Conservation (phyloP, 1,284 basidiomycete genomes). For the Rhodofomes roseus region DNA sequence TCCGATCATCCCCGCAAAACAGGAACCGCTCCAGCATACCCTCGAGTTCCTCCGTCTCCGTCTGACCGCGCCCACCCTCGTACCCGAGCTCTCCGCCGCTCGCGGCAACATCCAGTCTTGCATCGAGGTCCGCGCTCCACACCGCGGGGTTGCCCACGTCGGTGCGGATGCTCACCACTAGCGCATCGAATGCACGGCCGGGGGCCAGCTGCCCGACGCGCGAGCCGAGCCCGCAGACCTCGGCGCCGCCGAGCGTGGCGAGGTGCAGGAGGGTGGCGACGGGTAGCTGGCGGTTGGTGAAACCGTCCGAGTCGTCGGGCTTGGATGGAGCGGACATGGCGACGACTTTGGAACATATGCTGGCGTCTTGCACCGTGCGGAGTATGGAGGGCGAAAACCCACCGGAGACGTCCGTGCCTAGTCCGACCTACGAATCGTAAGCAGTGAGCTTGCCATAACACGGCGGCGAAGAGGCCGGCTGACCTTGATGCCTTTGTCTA, state of each 20-base stretch:
- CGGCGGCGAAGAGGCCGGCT: not conserved
- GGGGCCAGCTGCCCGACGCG: conserved; percentile 76
- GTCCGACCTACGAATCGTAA: conserved; percentile 56
- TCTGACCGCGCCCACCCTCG: conserved; percentile 16
- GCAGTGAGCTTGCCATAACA: not conserved
- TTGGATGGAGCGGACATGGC: conserved; percentile 33
- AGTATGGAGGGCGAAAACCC: conserved; percentile 85
- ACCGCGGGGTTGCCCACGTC: conserved; percentile 57
- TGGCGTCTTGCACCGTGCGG: conserved; percentile 79
- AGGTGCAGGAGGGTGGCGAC: conserved; percentile 83
- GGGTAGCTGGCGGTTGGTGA: conserved; percentile 63
- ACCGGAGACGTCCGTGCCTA: conserved; percentile 93
- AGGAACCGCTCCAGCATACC: conserved; percentile 69
- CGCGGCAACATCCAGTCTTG: conserved; percentile 24
- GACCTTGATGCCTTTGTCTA: conserved; percentile 86
- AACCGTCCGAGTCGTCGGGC: conserved; percentile 26
- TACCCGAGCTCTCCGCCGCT: conserved; percentile 8
- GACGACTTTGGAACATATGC: conserved; percentile 78
- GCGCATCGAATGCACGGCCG: conserved; percentile 90
- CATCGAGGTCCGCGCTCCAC: conserved; percentile 46
- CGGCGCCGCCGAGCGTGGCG: conserved; percentile 90
- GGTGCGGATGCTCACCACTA: conserved; percentile 56
- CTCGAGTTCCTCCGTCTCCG: conserved; percentile 35
- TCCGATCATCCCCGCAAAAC: conserved; percentile 86
- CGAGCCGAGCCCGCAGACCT: conserved; percentile 71